These are phyloP conservation scores for Butyriboletus loyo DNA, from an alignment of 768 basidiomycete genomes.

Conservation along the genomic window DNA sequence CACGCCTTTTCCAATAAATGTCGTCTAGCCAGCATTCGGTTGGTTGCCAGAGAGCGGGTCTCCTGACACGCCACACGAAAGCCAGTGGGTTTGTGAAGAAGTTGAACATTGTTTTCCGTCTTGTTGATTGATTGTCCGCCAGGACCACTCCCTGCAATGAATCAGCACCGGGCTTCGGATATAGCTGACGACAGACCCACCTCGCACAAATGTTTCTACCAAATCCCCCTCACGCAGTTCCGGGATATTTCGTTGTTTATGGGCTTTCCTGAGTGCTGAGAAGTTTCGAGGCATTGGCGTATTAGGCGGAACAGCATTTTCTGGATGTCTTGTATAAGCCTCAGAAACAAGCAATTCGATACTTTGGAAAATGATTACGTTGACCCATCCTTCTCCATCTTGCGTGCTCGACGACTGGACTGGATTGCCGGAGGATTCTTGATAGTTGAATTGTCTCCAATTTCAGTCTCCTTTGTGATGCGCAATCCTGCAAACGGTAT, in stretches of 20 bases:
- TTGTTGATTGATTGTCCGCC: constrained; percentile 98
- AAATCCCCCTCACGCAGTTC: constrained; percentile 75
- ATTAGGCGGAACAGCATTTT: constrained; percentile 31
- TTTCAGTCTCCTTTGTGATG: constrained; percentile 77
- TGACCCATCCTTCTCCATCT: constrained; percentile 37
- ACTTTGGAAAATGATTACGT: constrained; percentile 24
- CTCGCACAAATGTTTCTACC: constrained; percentile 86
- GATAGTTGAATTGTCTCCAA: constrained; percentile 81
- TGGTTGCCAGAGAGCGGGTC: constrained; percentile 78
- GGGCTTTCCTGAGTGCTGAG: constrained; percentile 69
- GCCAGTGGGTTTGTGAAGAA: constrained; percentile 86
- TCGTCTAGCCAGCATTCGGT: constrained; percentile 74
- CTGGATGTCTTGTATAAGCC: constrained; percentile 27
- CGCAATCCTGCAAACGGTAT: constrained; percentile 52
- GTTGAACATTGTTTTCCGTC: constrained; percentile 86
- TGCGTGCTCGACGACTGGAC: constrained; percentile 48
- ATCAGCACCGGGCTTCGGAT: constrained; percentile 6
- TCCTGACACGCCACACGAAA: constrained; percentile 85
- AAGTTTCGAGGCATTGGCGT: constrained; percentile 44
- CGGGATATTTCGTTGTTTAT: constrained; percentile 60
- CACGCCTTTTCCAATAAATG: constrained; percentile 74
- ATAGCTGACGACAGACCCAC: constrained; percentile 38
- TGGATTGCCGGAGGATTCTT: constrained; percentile 52
- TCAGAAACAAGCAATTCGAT: constrained; percentile 30
- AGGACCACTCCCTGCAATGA: constrained; percentile 71